A percentile compares a stretch with the other conserved stretches of the same genome.
phyloP scores from a whole-genome alignment of 2,329 filamentous ascomycete species.

The Calonectria naviculata region DNA sequence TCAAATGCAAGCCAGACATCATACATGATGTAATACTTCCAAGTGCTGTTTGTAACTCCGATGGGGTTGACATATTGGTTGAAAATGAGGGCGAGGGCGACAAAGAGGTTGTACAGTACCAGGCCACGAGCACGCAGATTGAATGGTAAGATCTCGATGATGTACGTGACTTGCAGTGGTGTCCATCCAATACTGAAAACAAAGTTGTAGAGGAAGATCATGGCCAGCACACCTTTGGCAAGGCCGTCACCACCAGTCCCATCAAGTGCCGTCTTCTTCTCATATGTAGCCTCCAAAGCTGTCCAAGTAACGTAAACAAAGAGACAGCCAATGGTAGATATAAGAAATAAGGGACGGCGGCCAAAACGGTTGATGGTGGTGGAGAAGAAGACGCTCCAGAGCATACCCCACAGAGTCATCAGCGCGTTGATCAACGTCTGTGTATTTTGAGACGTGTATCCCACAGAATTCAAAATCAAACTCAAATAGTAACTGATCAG shows the following conservation, averaged over 20 bases:
- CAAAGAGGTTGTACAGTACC: slow-evolving; percentile 39
- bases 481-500: slow-evolving; percentile 6
- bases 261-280: neutral
- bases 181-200: slow-evolving; percentile 7
- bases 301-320: slow-evolving; percentile 12
- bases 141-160: slow-evolving; percentile 56
- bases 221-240: slow-evolving; percentile 17
- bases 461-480: slow-evolving; percentile 1
- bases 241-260: neutral
- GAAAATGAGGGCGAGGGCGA: slow-evolving; percentile 42
- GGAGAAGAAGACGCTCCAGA: slow-evolving; percentile 14
- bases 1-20: slow-evolving; percentile 22
- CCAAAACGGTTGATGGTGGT: slow-evolving; percentile 12
- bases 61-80: slow-evolving; percentile 56
- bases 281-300: slow-evolving; percentile 14
- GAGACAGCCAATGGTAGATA: slow-evolving; percentile 1
- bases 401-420: slow-evolving; percentile 11
- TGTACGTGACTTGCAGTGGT: slow-evolving; percentile 11
- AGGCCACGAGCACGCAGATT: slow-evolving; percentile 40
- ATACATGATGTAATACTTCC: slow-evolving; percentile 27
- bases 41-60: slow-evolving; percentile 35
- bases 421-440: slow-evolving; percentile 10
- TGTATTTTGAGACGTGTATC: slow-evolving; percentile 2
- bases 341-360: neutral
- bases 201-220: slow-evolving; percentile 21